Conservation (phyloP, 73 alveolate genomes). For the Paramecium pentaurelia region DNA sequence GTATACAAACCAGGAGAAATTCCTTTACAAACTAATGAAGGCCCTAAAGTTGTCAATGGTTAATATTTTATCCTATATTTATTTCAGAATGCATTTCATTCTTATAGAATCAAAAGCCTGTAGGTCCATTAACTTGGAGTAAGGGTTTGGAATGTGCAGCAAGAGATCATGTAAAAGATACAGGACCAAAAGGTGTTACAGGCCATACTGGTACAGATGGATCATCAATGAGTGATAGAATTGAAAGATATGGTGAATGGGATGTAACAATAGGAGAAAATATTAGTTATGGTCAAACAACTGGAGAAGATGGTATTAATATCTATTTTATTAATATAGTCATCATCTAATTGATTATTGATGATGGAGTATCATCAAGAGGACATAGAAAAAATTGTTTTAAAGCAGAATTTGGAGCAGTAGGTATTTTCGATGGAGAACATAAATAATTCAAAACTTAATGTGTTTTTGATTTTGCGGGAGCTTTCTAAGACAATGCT, state of each 20-base stretch:
- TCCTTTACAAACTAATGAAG: slow-evolving; percentile 50
- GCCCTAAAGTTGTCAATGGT: slow-evolving; percentile 55
- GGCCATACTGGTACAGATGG: slow-evolving; percentile 84
- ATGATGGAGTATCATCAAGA: slow-evolving; percentile 82
- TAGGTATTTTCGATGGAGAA: slow-evolving; percentile 57
- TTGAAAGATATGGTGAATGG: slow-evolving; percentile 67
- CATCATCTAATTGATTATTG: slow-evolving; percentile 67
- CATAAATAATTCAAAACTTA: slow-evolving; percentile 49
- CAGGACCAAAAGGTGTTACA: slow-evolving; percentile 79
- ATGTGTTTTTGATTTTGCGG: slow-evolving; percentile 63
- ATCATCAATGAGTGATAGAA: slow-evolving; percentile 66
- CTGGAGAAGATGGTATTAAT: slow-evolving; percentile 65
- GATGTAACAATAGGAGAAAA: slow-evolving; percentile 71
- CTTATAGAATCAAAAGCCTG: slow-evolving; percentile 67
- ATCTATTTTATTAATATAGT: slow-evolving; percentile 35
- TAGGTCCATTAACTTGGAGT: slow-evolving; percentile 68
- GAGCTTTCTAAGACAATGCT: neutral
- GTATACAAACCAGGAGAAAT: slow-evolving; percentile 14
- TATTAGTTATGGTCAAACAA: slow-evolving; percentile 60
- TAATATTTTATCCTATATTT: neutral
- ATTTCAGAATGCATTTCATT: slow-evolving; percentile 68
- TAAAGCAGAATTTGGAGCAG: slow-evolving; percentile 20
- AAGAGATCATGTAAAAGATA: slow-evolving; percentile 80
- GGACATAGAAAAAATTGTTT: slow-evolving; percentile 72
- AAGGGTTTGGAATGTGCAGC: slow-evolving; percentile 67